Base-by-base conservation (phyloP, 1,284 basidiomycete genomes). In the Sphagnurus paluster region DNA sequence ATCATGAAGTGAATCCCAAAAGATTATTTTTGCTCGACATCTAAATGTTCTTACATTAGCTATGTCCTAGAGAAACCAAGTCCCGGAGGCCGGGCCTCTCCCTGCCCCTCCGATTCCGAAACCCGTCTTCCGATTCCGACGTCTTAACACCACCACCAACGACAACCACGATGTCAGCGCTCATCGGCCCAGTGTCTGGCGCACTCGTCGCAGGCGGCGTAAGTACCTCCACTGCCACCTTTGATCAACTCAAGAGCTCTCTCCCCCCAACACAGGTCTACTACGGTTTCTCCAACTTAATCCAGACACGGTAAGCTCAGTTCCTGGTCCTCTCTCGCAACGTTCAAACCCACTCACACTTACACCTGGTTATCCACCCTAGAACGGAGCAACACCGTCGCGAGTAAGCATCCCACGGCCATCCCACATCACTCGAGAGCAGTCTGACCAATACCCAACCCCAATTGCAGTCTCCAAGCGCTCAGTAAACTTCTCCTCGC, bases 271-370 rank as follows among this genome's bases (percentile, higher is more conserved):
- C 29, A 32, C 55, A 82, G 80, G 67, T 80, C 3, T 82, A 82
- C 61, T 82, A 80, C 58, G 79, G 79, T 16, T 80, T 82, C 56
- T 82, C 79, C 4, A 77, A 71, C 55, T 57, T 81, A 54, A 80
- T 82, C 28, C 70, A 75, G 39, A 70, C 72, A 33, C 70, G 70
- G 80, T 79, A 47, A 36, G 68, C 53, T 34, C 25, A 32, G 2
- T 30, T 17, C 28, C 32, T 14, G 14, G 17, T 33, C 13, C 16
- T n/a, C 34, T 13, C 24, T 44, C 14, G n/a, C n/a, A n/a, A n/a
- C 30, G 37, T 21, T 35, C 16, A 39, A 21, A 26, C 26, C 38
- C 23, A 19, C 24, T n/a, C n/a, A n/a, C n/a, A n/a, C n/a, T n/a
- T 26, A 4, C 40, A 24, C n/a, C 25, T 44, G 11, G 29, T 29